Evolutionary conservation across 352 stramenopile species (phyloP), one percentile per base, ranked within the genome.

Genomic region (Phytopythium delawarense): DNA sequence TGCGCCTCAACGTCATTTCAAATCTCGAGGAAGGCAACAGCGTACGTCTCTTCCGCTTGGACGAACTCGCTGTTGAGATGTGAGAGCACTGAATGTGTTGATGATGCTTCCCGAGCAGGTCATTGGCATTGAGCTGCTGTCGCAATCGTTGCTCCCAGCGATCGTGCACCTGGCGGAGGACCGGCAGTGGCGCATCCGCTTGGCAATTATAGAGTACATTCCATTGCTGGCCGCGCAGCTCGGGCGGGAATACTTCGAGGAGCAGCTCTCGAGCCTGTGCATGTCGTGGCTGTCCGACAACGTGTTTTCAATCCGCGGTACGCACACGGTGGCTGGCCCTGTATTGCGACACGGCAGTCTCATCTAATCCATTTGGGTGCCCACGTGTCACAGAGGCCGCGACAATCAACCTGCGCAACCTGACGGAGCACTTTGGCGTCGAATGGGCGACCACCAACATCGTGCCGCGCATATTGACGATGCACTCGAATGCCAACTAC

Each of bases 131-230:
- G 96, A 99, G 67, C 74, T 99, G 39, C 71, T 99, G 35, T 96
- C 88, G 20, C 91, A 99, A 64, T 98, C 91, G n/a, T 76, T 99
- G 15, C 67, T 99, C 12, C 97, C 97, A 48, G 96, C 97, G 49
- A 98, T 99, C 77, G 78, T 99, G 8, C 96, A 99, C 69, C 81
- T 99, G 49, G 95, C 96, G 23, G 92, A 99, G 82, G 97, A 99
- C 80, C 83, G 87, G n/a, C 98, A 99, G 74, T 99, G 98, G 98
- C 86, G 97, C 63, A 98, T 99, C 66, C 91, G 98, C 42, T 77
- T 99, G 16, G 96, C 96, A 21, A 99, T 99, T 70, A 99, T 99
- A 77, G 88, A 99, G 71, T 97, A 99, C 75, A 98, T 99, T 61
- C 98, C 98, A 42, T 76, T 98, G 48, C 72, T 99, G 40, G 97